These are phyloP conservation scores for Clonostachys chloroleuca DNA, from an alignment of 2,329 filamentous ascomycete genomes.

Conservation along the genomic window DNA sequence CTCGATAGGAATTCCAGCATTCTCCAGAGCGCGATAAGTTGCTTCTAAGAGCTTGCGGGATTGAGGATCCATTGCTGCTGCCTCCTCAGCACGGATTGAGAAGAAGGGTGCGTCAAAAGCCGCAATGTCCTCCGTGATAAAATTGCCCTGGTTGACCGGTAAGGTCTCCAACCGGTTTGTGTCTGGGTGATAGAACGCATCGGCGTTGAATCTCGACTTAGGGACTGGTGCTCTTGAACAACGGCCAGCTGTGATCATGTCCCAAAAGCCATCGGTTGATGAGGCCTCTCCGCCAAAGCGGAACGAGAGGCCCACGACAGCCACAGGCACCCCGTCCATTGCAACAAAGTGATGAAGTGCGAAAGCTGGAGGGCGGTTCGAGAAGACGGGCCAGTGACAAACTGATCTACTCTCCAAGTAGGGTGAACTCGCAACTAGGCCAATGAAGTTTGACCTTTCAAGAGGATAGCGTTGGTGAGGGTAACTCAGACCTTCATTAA, in stretches of 20 bases:
- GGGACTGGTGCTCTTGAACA: no score
- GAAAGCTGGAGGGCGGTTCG: no score
- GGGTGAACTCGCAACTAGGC: no score
- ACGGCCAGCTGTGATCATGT: conserved; percentile 12
- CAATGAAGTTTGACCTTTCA: no score
- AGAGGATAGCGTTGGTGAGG: no score
- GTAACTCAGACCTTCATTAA: no score
- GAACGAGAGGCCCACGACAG: conserved; percentile 33
- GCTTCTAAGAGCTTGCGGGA: conserved; percentile 20
- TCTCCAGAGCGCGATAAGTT: conserved; percentile 17
- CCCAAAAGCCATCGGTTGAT: conserved; percentile 1
- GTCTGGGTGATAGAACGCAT: not conserved
- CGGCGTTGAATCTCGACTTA: not conserved
- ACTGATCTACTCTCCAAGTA: no score
- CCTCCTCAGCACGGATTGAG: conserved; percentile 9
- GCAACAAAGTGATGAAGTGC: no score
- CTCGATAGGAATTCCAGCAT: conserved; percentile 24
- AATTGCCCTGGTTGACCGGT: conserved; percentile 7
- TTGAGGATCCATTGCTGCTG: conserved; percentile 17
- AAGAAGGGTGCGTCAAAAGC: conserved; percentile 12
- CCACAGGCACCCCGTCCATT: conserved; percentile 6
- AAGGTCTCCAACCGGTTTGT: not conserved
- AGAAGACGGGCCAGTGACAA: no score
- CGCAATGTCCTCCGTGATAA: conserved; percentile 16
- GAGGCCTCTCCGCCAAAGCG: conserved; percentile 26